Base-by-base conservation (phyloP, 495 filamentous ascomycete species). In the Penicillium waksmanii region DNA sequence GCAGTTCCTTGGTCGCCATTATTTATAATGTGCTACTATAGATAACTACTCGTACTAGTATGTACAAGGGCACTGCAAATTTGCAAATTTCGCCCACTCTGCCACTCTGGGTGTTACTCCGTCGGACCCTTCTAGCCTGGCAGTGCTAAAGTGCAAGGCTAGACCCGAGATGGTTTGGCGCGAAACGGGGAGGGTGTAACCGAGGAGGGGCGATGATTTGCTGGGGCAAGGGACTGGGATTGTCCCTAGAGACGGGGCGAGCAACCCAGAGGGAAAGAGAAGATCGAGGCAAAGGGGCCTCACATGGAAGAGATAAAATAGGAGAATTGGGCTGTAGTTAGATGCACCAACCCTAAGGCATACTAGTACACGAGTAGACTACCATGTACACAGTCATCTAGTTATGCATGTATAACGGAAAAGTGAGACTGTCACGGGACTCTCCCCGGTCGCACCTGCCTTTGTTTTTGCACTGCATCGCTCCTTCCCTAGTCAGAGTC, bases 211-310 rank as follows among this genome's bases (percentile, higher is more conserved):
- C 5, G 8, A 12, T 51, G 23, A 55, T 52, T 59, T 55, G 60
- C 47, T 27, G 47, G 13, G 13, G 18, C n/a, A n/a, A n/a, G n/a
- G n/a, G n/a, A n/a, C n/a, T n/a, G n/a, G 56, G 51, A 64, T 64
- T 61, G 62, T 54, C 62, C 62, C 62, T 65, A 58, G 58, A 58
- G 62, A 65, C 62, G 43, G 42, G 10, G 18, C 23, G 23, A 23
- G 23, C 10, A 31, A 31, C 15, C 36, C 36, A 36, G 47, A 42
- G 49, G 27, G 38, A 13, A 49, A 19, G 3, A 42, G 6, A 53
- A 23, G 51, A 18, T 38, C 23, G 27, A 31, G 23, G 23, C 23
- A 23, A 23, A 54, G 40, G 40, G 40, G 40, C 40, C 7, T 18
- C n/a, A 13, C 40, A 44, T 44, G 23, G 23, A 23, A 23, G 23